These are phyloP conservation scores for Aspergillus sparsus DNA, from an alignment of 495 filamentous ascomycete species.

Conservation along the genomic window DNA sequence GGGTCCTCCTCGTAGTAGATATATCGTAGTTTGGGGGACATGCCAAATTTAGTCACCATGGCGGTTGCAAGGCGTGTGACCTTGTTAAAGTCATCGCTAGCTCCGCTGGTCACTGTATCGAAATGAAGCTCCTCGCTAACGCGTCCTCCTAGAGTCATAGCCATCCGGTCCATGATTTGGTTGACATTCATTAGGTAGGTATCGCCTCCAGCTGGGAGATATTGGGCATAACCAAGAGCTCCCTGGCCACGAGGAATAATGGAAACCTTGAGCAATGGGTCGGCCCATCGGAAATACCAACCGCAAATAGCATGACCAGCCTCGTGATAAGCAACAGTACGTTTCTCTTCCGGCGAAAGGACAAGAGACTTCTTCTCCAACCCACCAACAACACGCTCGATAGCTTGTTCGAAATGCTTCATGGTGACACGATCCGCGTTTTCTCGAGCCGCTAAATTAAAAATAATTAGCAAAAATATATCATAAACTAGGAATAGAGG, in stretches of 20 bases:
- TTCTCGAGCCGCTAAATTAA: conserved; percentile 69
- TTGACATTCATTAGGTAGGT: conserved; percentile 92
- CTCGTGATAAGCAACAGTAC: conserved; percentile 95
- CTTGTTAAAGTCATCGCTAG: conserved; percentile 97
- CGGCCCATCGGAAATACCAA: conserved; percentile 96
- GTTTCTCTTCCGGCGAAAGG: conserved; percentile 89
- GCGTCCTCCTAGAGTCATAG: conserved; percentile 95
- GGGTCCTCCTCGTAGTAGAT: conserved; percentile 85
- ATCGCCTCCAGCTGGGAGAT: conserved; percentile 79
- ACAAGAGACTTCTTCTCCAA: conserved; percentile 96
- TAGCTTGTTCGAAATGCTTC: conserved; percentile 93
- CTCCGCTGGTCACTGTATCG: conserved; percentile 90
- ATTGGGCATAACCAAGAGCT: conserved; percentile 93
- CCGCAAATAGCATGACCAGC: conserved; percentile 98
- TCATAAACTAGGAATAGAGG: background rate
- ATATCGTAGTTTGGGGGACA: conserved; percentile 90
- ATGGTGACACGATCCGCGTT: conserved; percentile 77
- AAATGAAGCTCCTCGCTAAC: conserved; percentile 96
- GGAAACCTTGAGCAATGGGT: conserved; percentile 95
- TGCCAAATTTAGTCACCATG: conserved; percentile 98
- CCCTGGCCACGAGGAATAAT: conserved; percentile 97
- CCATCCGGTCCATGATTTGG: conserved; percentile 99
- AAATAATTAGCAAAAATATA: conserved; percentile 32
- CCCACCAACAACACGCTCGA: conserved; percentile 94
- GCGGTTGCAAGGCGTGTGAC: conserved; percentile 91